These are phyloP conservation scores for Torulaspora maleeae DNA, from an alignment of 805 yeast genomes.

Conservation along the genomic window DNA sequence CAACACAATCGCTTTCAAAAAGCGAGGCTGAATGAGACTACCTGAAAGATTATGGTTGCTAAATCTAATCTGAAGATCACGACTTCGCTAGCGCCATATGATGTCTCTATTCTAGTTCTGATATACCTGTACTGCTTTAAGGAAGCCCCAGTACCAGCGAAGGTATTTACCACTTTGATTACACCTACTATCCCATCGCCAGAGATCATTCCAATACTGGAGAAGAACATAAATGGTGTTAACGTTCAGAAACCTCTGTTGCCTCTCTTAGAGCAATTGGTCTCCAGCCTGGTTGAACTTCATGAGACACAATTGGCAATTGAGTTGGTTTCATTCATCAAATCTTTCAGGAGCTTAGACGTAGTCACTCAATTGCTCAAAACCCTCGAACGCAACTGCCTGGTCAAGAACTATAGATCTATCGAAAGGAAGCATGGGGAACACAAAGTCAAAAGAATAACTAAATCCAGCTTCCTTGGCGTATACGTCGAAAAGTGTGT, in stretches of 20 bases:
- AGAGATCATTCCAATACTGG: constrained; percentile 20
- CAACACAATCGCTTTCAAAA: background rate
- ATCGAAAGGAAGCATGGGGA: background rate
- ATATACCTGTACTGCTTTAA: constrained; percentile 20
- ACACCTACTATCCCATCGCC: constrained; percentile 20
- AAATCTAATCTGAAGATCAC: constrained; percentile 6
- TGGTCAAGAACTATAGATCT: constrained; percentile 11
- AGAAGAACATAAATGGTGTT: constrained; percentile 8
- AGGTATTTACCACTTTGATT: constrained; percentile 18
- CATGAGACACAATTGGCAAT: constrained; percentile 10
- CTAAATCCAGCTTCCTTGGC: constrained; percentile 22
- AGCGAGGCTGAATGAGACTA: background rate
- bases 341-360: constrained; percentile 16
- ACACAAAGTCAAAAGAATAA: constrained; percentile 7
- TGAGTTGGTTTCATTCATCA: constrained; percentile 7
- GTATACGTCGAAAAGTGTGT: constrained; percentile 14
- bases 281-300: constrained; percentile 7
- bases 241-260: constrained; percentile 18
- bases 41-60: background rate
- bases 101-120: constrained; percentile 21
- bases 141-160: constrained; percentile 8
- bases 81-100: constrained; percentile 26
- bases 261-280: constrained; percentile 17
- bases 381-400: constrained; percentile 12
- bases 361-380: constrained; percentile 10